Base-by-base conservation (phyloP, 768 basidiomycete species). In the Cantharellus anzutake region DNA sequence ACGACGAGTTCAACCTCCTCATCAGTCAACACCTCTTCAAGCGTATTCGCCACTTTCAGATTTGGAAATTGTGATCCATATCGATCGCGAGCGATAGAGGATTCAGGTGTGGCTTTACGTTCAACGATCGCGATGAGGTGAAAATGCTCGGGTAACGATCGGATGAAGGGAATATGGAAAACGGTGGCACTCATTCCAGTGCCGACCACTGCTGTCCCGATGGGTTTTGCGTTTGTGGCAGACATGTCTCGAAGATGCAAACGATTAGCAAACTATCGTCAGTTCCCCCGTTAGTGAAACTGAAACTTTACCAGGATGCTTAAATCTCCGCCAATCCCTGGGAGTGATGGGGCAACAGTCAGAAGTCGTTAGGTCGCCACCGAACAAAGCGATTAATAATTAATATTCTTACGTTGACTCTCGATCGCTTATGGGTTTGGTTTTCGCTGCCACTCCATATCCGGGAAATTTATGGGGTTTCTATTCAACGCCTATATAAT, bases 191-290 rank as follows among this genome's bases (percentile, higher is more conserved):
- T 62, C 56, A 63, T 44, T 34, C 62, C 62, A 56, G 61, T 63
- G 7, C 62, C 64, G 52, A 39, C 56, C 52, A 29, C 42, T 44
- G 63, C 91, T 96, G 40, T 79, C 78, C 3, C 90, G 89, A 75
- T 98, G 94, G 42, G 87, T 78, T n/a, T 83, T 82, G 41, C 96
- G 80, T 11, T 81, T 86, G 61, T 98, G 76, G 4, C 84, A 87
- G 51, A 94, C 92, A 44, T 29, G 20, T 29, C 20, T 29, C 20
- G 20, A 29, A 29, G 20, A 29, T 41, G 42, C 57, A 41, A 58
- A 11, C 41, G 50, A 29, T 37, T 59, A 42, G 37, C 60, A 60
- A 57, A 29, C 20, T 29, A 29, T 29, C 20, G 20, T 29, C 20
- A 29, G 20, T 29, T 29, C 20, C 20, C 20, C 20, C 20, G 20